phyloP scores from a whole-genome alignment of 306 rosid genomes.

The Prinsepia uniflora region DNA sequence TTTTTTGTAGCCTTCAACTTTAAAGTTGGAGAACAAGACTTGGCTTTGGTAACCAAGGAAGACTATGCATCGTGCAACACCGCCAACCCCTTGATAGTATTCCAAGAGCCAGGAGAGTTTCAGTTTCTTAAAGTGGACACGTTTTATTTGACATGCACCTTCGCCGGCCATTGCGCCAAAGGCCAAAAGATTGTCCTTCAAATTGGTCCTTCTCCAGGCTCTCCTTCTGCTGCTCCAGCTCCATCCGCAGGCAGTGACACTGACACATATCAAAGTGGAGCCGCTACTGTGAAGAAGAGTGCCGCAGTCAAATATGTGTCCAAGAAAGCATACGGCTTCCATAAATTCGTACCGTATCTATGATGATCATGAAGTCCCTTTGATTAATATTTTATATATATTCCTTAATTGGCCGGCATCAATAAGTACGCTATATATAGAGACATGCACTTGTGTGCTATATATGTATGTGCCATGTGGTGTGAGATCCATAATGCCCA shows the following conservation, averaged over 20 bases:
- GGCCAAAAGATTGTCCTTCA: conserved; percentile 16
- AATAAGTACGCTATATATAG: too few species aligned
- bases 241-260: neutral
- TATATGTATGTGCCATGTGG: neutral
- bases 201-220: neutral
- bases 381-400: too few species aligned
- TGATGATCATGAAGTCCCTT: too few species aligned
- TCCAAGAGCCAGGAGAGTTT: conserved; percentile 20
- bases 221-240: neutral
- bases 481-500: neutral
- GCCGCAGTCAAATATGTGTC: neutral
- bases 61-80: conserved; percentile 10
- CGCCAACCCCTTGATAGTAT: neutral
- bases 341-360: neutral
- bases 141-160: conserved; percentile 33
- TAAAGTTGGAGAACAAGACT: neutral
- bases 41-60: conserved; percentile 11
- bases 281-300: neutral
- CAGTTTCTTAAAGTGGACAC: conserved; percentile 2
- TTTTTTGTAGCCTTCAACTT: conserved; percentile 7
- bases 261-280: neutral
- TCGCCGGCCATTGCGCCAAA: conserved; percentile 13
- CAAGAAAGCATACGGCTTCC: neutral
- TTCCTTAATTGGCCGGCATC: too few species aligned
- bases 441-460: too few species aligned